Evolutionary conservation across 106 monocot species (phyloP), one percentile per base, ranked within the genome.

Genomic region (Agapanthus africanus): DNA sequence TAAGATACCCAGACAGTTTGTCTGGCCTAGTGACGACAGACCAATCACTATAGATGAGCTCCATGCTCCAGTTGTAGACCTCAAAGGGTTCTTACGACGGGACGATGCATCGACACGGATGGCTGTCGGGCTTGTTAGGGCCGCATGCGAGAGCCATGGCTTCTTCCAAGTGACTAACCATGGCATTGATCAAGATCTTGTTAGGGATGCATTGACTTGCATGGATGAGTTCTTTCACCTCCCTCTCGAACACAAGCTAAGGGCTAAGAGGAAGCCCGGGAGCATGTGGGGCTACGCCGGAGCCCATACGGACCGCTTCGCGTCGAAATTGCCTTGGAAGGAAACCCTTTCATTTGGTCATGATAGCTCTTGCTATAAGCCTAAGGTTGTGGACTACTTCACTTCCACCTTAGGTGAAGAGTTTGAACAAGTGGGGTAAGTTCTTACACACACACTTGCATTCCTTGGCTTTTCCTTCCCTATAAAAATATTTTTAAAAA

Each of bases 361-460:
- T 75, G n/a, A 4, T 23, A 14, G 26, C 4, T 1, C 33, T 18
- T 73, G 71, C 76, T 10, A 0, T 21, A n/a, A 38, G 5, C 6
- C 37, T 22, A 23, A 23, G 37, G 76, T 81, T 42, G 73, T 69
- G 38, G 74, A 81, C 50, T 85, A 79, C 81, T 76, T 78, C 74
- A 33, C 16, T 21, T 78, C 82, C 13, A 46, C 69, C 59, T 40
- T 80, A 1, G 90, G 85, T 19, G 30, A 73, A 22, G 74, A 82
- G 23, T 90, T 71, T 19, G 69, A 79, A 52, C 72, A 72, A 14
- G 76, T 78, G 76, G 90, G 85, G 85, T 80, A 71, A n/a, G n/a
- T n/a, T n/a, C n/a, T n/a, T n/a, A n/a, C n/a, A n/a, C n/a, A n/a
- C n/a, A n/a, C n/a, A n/a, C n/a, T n/a, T n/a, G n/a, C n/a, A n/a